A percentile compares a stretch with the other conserved stretches of the same genome.
phyloP scores from a whole-genome alignment of 208 protist genomes.

The Wallacemonas sp. region DNA sequence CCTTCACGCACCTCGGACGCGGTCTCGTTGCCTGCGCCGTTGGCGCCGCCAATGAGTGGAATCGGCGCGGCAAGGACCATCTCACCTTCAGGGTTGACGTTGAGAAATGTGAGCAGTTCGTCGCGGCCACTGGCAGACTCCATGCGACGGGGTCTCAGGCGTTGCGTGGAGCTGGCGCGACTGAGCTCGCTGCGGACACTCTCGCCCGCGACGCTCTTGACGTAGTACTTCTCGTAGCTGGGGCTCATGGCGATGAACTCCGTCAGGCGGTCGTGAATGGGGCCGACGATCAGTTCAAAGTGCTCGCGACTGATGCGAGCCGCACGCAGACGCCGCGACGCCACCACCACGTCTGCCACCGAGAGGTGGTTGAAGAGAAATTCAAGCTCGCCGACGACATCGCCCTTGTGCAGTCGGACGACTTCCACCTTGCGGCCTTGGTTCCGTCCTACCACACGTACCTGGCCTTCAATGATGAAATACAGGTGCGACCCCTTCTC shows the following conservation, averaged over 20 bases:
- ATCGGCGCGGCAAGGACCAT: conserved; percentile 33
- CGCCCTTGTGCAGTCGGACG: conserved; percentile 50
- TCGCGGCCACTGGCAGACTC: conserved; percentile 6
- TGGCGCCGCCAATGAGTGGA: conserved; percentile 16
- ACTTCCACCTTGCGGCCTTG: conserved; percentile 63
- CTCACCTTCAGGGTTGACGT: conserved; percentile 42
- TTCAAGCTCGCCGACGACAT: conserved; percentile 89
- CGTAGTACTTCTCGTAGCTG: conserved; percentile 70
- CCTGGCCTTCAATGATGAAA: conserved; percentile 77
- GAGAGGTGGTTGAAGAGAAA: conserved; percentile 85
- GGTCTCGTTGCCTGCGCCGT: not conserved
- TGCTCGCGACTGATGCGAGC: conserved; percentile 80
- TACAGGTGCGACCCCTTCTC: conserved; percentile 66
- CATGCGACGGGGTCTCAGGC: conserved; percentile 2
- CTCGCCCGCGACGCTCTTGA: conserved; percentile 46
- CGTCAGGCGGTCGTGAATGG: conserved; percentile 80
- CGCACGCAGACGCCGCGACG: conserved; percentile 44
- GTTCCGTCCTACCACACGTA: conserved; percentile 74
- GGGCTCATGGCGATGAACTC: conserved; percentile 67
- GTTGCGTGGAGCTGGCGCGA: conserved; percentile 35
- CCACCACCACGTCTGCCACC: conserved; percentile 84
- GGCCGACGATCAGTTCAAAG: conserved; percentile 86
- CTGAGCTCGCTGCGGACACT: conserved; percentile 63
- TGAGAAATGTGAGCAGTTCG: conserved; percentile 10
- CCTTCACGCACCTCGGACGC: not conserved